Percentiles rank a stretch among this genome's conserved stretches.
Evolutionary conservation across 1,139 yeast species (phyloP).

Genomic region (Debaryomyces singareniensis): DNA sequence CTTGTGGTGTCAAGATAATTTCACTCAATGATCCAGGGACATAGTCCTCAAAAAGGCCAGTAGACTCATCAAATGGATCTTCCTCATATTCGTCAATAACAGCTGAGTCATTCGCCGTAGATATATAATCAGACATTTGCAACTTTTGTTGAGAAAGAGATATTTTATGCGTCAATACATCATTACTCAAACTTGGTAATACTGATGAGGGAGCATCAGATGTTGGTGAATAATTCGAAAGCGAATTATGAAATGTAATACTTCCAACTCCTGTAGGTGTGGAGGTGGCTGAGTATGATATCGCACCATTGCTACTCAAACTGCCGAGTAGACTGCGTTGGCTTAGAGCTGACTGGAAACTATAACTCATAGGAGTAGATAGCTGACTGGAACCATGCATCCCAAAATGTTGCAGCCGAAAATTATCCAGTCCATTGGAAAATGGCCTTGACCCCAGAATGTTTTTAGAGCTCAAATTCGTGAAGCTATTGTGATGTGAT

Average conservation of each 20-base stretch:
- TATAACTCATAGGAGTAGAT: background rate
- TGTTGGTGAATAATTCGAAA: constrained; percentile 2
- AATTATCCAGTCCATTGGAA: background rate
- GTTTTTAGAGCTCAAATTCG: background rate
- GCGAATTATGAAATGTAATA: background rate
- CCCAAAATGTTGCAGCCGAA: background rate
- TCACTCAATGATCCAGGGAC: constrained; percentile 74
- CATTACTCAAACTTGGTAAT: background rate
- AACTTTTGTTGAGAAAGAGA: constrained; percentile 8
- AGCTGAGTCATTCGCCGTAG: constrained; percentile 26
- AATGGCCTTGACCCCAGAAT: background rate
- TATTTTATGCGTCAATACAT: constrained; percentile 6
- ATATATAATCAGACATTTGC: constrained; percentile 2
- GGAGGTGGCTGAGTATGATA: background rate
- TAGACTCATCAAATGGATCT: constrained; percentile 18
- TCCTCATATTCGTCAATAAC: constrained; percentile 25
- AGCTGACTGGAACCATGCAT: background rate
- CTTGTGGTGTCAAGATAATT: constrained; percentile 69
- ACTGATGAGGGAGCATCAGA: constrained; percentile 7
- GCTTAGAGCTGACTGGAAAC: background rate
- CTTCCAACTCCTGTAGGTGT: background rate
- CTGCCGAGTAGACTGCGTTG: background rate
- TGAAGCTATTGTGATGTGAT: background rate
- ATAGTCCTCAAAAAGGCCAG: constrained; percentile 57
- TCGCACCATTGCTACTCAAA: background rate